phyloP scores from a whole-genome alignment of 1,284 basidiomycete genomes.

The Papiliotrema fonsecae region DNA sequence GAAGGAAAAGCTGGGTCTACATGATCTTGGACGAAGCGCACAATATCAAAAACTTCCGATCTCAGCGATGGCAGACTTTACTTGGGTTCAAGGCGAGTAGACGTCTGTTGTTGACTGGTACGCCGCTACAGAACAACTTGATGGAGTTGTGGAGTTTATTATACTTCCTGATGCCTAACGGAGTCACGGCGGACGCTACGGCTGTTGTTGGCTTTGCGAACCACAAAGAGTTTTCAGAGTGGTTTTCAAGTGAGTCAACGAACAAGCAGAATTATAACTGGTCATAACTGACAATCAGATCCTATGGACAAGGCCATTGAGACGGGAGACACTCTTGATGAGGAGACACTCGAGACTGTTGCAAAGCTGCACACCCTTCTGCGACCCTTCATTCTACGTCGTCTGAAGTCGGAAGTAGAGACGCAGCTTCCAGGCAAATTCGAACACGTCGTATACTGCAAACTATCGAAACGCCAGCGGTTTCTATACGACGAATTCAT shows the following conservation, averaged over 20 bases:
- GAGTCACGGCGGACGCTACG: constrained; percentile 48
- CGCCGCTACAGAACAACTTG: constrained; percentile 91
- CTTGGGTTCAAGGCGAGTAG: constrained; percentile 91
- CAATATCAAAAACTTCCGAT: constrained; percentile 98
- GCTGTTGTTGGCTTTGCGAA: constrained; percentile 79
- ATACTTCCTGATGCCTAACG: constrained; percentile 90
- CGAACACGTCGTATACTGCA: constrained; percentile 88
- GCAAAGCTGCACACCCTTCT: constrained; percentile 86
- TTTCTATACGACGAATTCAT: constrained; percentile 99
- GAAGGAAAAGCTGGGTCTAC: constrained; percentile 93
- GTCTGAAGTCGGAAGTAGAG: constrained; percentile 92
- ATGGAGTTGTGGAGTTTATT: constrained; percentile 93
- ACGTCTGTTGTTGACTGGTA: constrained; percentile 83
- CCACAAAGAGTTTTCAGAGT: constrained; percentile 89
- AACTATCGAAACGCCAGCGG: constrained; percentile 88
- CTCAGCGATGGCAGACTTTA: constrained; percentile 90
- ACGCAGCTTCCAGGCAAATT: constrained; percentile 92
- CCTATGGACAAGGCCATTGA: constrained; percentile 93
- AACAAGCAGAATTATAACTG: neutral
- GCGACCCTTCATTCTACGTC: constrained; percentile 87
- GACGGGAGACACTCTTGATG: constrained; percentile 69
- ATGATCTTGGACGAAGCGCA: constrained; percentile 96
- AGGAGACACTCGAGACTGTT: constrained; percentile 82
- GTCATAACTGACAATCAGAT: constrained; percentile 52
- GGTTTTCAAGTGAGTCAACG: constrained; percentile 93